phyloP scores from a whole-genome alignment of 2,329 filamentous ascomycete genomes.

The Tolypocladium ophioglossoides region DNA sequence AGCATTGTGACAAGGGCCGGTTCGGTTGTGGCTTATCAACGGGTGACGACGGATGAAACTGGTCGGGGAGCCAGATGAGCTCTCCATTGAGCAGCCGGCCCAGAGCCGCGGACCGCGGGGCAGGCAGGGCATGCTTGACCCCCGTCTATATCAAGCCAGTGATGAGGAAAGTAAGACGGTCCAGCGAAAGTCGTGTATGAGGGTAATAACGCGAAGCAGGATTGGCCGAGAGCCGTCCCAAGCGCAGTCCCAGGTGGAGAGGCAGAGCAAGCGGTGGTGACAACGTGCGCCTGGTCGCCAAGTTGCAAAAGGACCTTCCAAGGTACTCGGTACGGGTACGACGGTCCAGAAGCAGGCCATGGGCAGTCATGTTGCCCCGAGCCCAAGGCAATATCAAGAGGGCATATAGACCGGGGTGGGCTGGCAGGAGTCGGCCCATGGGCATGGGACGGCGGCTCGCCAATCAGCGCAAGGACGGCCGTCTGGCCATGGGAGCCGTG shows the following conservation, averaged over 20 bases:
- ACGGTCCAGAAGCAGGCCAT: background rate
- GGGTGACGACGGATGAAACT: conserved; percentile 1
- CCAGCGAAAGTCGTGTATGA: too few relatives aligned
- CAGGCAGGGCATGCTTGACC: background rate
- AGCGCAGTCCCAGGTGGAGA: background rate
- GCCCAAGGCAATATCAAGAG: background rate
- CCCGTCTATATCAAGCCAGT: background rate
- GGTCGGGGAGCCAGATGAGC: background rate
- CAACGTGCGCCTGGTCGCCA: background rate
- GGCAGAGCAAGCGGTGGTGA: background rate
- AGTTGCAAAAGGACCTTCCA: background rate
- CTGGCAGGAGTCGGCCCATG: background rate
- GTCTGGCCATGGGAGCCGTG: background rate
- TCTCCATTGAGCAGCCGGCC: background rate
- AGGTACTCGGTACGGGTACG: background rate
- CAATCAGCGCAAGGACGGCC: background rate
- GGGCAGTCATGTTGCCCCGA: background rate
- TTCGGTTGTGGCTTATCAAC: conserved; percentile 1
- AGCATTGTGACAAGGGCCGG: background rate
- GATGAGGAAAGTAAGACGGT: too few relatives aligned
- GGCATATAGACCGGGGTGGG: background rate
- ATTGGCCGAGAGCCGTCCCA: background rate
- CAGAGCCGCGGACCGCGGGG: conserved; percentile 3
- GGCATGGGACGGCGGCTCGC: background rate
- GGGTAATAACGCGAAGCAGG: background rate